Evolutionary conservation across 1,139 yeast species (phyloP).

Genomic region (Blastobotrys persicus): DNA sequence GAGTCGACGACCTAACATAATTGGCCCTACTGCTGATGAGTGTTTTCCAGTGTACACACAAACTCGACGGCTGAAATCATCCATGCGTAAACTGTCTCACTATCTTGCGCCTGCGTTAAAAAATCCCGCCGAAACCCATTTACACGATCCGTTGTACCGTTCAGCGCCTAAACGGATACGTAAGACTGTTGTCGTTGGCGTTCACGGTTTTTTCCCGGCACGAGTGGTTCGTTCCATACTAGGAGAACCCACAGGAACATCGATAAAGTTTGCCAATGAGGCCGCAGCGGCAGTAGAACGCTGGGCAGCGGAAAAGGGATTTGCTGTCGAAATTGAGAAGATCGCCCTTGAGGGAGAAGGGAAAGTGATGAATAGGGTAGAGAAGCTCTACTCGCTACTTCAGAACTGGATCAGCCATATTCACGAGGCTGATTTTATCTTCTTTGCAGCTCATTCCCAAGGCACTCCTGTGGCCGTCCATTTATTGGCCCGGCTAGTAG

Average conservation of each 20-base stretch:
- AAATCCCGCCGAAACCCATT: slow-evolving; percentile 18
- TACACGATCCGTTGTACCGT: slow-evolving; percentile 25
- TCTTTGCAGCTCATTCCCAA: slow-evolving; percentile 91
- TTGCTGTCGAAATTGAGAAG: slow-evolving; percentile 68
- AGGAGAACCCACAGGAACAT: slow-evolving; percentile 93
- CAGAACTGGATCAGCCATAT: slow-evolving; percentile 69
- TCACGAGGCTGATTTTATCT: slow-evolving; percentile 75
- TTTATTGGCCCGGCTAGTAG: slow-evolving; percentile 66
- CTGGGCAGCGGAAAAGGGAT: slow-evolving; percentile 63
- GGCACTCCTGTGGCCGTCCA: slow-evolving; percentile 92
- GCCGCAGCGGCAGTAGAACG: slow-evolving; percentile 74
- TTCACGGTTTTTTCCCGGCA: slow-evolving; percentile 94
- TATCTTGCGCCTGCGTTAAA: slow-evolving; percentile 23
- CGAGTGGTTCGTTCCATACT: slow-evolving; percentile 77
- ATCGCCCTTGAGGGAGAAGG: slow-evolving; percentile 95
- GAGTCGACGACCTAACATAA: slow-evolving; percentile 31
- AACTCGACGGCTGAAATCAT: slow-evolving; percentile 22
- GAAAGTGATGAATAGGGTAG: slow-evolving; percentile 79
- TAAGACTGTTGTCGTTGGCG: slow-evolving; percentile 78
- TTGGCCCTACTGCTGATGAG: slow-evolving; percentile 32
- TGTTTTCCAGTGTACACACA: slow-evolving; percentile 30
- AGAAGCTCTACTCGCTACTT: slow-evolving; percentile 70
- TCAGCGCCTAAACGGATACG: slow-evolving; percentile 27
- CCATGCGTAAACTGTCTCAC: slow-evolving; percentile 27
- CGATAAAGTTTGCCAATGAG: slow-evolving; percentile 79